A percentile compares a stretch with the other conserved stretches of the same genome.
These are phyloP conservation scores for Trichoderma semiorbis DNA, from an alignment of 2,329 filamentous ascomycete species.

Conservation along the genomic window DNA sequence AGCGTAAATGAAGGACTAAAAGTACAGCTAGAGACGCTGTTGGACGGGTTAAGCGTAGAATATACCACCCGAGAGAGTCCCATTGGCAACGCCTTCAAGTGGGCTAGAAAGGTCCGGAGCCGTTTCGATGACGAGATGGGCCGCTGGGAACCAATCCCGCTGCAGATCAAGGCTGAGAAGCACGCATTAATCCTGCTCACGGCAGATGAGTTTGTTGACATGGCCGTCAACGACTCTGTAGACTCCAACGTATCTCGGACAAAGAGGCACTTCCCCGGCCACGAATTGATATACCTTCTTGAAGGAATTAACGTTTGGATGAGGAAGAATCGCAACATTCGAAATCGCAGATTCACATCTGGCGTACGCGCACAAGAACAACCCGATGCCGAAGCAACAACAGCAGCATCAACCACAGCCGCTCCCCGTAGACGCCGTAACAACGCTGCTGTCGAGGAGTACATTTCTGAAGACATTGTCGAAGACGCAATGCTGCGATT, in stretches of 20 bases:
- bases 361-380: conserved; percentile 51
- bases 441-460: conserved; percentile 37
- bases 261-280: conserved; percentile 48
- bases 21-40: conserved; percentile 47
- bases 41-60: conserved; percentile 49
- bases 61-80: conserved; percentile 43
- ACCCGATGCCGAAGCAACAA: conserved; percentile 22
- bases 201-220: conserved; percentile 63
- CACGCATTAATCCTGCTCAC: conserved; percentile 60
- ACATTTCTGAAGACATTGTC: conserved; percentile 64
- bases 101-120: conserved; percentile 65
- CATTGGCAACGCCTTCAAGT: conserved; percentile 56
- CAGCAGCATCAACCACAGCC: conserved; percentile 16
- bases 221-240: conserved; percentile 52
- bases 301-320: conserved; percentile 66
- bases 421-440: conserved; percentile 37
- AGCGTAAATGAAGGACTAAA: conserved; percentile 48
- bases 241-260: conserved; percentile 57
- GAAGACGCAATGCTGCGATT: conserved; percentile 69
- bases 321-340: conserved; percentile 63
- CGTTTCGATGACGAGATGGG: conserved; percentile 58
- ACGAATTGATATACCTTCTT: conserved; percentile 65
- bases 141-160: conserved; percentile 61
- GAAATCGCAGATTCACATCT: conserved; percentile 65
- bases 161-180: conserved; percentile 52